Conservation (phyloP, 2,329 filamentous ascomycete species). For the Ophiostoma himal-ulmi region DNA sequence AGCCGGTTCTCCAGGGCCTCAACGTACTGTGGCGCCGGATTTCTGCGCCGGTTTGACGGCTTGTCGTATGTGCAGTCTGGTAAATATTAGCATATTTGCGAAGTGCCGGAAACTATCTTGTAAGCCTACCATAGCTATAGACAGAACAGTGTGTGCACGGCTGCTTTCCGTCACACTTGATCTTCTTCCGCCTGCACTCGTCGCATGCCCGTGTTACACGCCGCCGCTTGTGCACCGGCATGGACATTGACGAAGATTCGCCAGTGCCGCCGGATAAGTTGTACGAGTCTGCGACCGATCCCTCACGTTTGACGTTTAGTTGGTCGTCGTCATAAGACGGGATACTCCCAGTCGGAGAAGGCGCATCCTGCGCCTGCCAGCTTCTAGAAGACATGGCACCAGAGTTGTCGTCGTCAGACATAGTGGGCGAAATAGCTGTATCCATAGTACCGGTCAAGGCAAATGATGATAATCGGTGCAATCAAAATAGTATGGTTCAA, state of each 20-base stretch:
- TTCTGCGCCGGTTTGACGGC: slow-evolving; percentile 82
- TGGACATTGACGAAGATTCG: slow-evolving; percentile 35
- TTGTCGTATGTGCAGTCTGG: slow-evolving; percentile 93
- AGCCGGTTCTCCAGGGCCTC: slow-evolving; percentile 79
- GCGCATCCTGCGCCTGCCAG: slow-evolving; percentile 22
- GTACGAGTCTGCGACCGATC: slow-evolving; percentile 15
- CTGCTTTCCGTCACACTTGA: slow-evolving; percentile 81
- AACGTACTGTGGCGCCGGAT: slow-evolving; percentile 87
- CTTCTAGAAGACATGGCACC: slow-evolving; percentile 19
- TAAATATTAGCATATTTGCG: neutral
- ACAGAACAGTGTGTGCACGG: slow-evolving; percentile 94
- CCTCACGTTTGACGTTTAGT: slow-evolving; percentile 21
- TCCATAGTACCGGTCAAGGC: slow-evolving; percentile 16
- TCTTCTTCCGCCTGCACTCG: slow-evolving; percentile 78
- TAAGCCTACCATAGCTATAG: slow-evolving; percentile 76
- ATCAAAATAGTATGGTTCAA: neutral
- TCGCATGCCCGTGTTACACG: slow-evolving; percentile 77
- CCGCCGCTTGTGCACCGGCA: slow-evolving; percentile 66
- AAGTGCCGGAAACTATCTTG: neutral
- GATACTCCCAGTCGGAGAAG: slow-evolving; percentile 17
- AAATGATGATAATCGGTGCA: neutral
- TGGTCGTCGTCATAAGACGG: slow-evolving; percentile 19
- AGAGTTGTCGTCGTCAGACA: slow-evolving; percentile 24
- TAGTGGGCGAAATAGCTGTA: slow-evolving; percentile 15
- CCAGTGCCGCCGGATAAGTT: slow-evolving; percentile 26